Base-by-base conservation (phyloP, 148 eudicot genomes). In the Camellia japonica region DNA sequence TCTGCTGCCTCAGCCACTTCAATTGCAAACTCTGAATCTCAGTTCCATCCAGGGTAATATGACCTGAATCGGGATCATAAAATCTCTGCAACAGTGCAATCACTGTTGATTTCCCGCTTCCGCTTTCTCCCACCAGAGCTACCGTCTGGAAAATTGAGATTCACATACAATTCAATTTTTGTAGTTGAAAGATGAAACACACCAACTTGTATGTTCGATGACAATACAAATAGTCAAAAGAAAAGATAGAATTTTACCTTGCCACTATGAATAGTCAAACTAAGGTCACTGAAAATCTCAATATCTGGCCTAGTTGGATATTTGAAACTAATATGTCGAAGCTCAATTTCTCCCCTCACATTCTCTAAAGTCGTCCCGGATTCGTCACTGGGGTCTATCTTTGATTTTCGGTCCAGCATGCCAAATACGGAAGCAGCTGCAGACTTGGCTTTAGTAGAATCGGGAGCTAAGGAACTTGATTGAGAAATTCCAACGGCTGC, bases 401-500 rank as follows among this genome's bases (percentile, higher is more conserved):
- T 38, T 54, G 80, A 78, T 63, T 78, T 67, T 63, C 73, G 46
- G 49, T 78, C 80, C n/a, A 78, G 49, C 23, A 78, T 78, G 20
- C 62, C 72, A 67, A 78, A 78, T 20, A 78, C 19, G 18, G 80
- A 78, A 67, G 80, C 80, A 78, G 73, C 51, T 20, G 80, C 80
- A 23, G 49, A 20, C 80, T 78, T 66, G 62, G 80, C 80, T 78
- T 78, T 78, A 5, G 61, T 42, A 42, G 80, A 65, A 67, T 78
- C 73, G 54, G 80, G 72, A 3, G 72, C 73, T 10, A 78, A 67
- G 16, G 80, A 20, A 20, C 80, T 78, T 8, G 80, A 49, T 78
- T 67, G 80, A 20, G 80, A 65, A 41, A 78, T 66, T 66, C 73
- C 80, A 20, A 78, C 15, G 14, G 80, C 80, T 67, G 80, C 80